Evolutionary conservation across 1,139 yeast genomes (phyloP), one percentile per base, ranked within the genome.

Genomic region (Pichia inconspicua): DNA sequence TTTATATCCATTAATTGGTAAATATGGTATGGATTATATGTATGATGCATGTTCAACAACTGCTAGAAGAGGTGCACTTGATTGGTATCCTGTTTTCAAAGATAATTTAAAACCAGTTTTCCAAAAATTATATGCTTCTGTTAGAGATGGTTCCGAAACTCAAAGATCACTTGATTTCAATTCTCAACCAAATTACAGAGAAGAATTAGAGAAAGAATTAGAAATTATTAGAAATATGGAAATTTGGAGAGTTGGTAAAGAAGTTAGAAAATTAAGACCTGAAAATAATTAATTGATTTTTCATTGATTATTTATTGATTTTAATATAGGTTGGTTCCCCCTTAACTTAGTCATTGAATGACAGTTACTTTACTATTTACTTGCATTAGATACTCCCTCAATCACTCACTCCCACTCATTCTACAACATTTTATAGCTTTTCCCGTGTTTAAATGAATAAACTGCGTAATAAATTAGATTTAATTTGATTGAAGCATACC

Each of bases 21-120:
- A 87, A 77, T 86, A 92, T 81, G 98, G 98, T 78, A 92, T 92
- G 98, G 98, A 92, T 77, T 92, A 92, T 92, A 92, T 92, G 98
- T 92, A 92, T 83, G 97, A 90, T 70, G 98, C 98, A 65, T 92
- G 98, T 77, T 92, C 98, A 61, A 92, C 98, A 70, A 92, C 98
- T 63, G 98, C 98, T 65, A 88, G 97, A 82, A 89, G 98, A 80
- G 98, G 98, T 81, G 98, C 98, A 69, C 82, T 92, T 67, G 98
- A 92, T 80, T 92, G 98, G 98, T 90, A 92, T 81, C 98, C 97
- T 74, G 77, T 83, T 73, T 92, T 92, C 88, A 89, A 89, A 83
- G 94, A 87, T 65, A 97, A 97, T 68, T 82, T 92, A 76, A 92
- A 92, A 80, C 98, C 98, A 67, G 97, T 92, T 55, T 92, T 92